Base-by-base conservation (phyloP, 2,329 filamentous ascomycete species). In the Coniella vitis region DNA sequence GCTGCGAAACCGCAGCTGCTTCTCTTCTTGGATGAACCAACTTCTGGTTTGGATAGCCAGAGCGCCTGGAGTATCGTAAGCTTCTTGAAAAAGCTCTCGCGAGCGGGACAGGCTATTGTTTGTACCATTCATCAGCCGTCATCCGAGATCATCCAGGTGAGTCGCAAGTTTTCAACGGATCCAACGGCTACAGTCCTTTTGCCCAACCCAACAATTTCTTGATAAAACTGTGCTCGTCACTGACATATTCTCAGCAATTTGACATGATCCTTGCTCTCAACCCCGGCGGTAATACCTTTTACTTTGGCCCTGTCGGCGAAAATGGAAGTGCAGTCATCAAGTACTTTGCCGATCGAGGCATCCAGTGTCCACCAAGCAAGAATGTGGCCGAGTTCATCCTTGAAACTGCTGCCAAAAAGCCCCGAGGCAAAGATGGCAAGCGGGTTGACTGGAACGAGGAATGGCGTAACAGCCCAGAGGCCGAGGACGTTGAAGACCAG, bases 11-110 rank as follows among this genome's bases (percentile, higher is more conserved):
- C 85, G 2, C 75, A 81, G 32, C 69, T 88, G 5, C 74, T 88
- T 43, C 73, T 88, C 21, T 89, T 89, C 71, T 72, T 88, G 21
- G 85, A 89, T 59, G 85, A 89, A 61, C 85, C 85, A 4, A 88
- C 84, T 7, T 87, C 83, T 29, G 85, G 85, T 63, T 72, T 88
- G 14, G 85, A 89, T 63, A 81, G 76, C 59, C 83, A 87, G 60
- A 86, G 83, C 2, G 84, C 84, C 2, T 87, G 82, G 77, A 82
- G 82, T 49, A 88, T 88, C 59, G 76, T 83, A 22, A 76, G 80
- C 60, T 72, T 88, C 20, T 74, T 89, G 47, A 78, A 84, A 55
- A 87, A 86, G 55, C 68, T 82, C 2, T 70, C 76, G 2, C 63
- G 65, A 29, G 64, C 62, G 1, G 69, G 69, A 1, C 69, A 73